Base-by-base conservation (phyloP, 78 protist genomes). In the Cavenderia fasciculata region DNA sequence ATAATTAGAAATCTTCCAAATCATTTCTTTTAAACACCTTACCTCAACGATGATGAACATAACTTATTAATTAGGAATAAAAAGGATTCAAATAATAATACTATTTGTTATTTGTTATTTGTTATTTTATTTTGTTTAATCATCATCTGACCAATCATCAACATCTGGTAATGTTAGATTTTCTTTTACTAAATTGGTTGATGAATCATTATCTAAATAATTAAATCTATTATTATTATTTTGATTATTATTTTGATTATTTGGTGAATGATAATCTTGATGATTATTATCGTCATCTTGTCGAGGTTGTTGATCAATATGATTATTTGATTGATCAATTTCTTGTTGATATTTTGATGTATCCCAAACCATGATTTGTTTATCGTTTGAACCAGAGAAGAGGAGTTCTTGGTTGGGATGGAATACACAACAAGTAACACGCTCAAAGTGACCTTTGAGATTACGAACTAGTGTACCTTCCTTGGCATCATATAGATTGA, bases 371-470 rank as follows among this genome's bases (percentile, higher is more conserved):
- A 82, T 27, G 6, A 70, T 34, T 3, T 52, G 1, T 43, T 31
- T 82, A 43, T 82, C 90, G 25, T 82, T 82, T 31, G 90, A 65
- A 21, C 90, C 90, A 29, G 65, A 44, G 3, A 61, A 0, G 5
- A 82, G 25, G 2, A 61, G 0, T 56, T 82, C 61, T 25, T 82
- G 65, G 40, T 21, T 18, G n/a, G 61, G 71, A 68, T 82, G 51
- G 19, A 56, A 82, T 16, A 68, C 38, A 57, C 90, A 82, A 57
- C 90, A 82, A 44, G 49, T 68, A 3, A 82, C 78, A 19, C 61
- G 72, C 57, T 82, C 90, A 41, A 82, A 82, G 29, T 82, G 90
- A 44, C 90, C 90, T 25, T 68, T 68, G 11, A 82, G 66, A 14
- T 82, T 47, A 18, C 52, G 23, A 0, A 82, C 71, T 8, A 82